Evolutionary conservation across 768 basidiomycete genomes (phyloP), one percentile per base, ranked within the genome.

Genomic region (Boletus rubropictus): DNA sequence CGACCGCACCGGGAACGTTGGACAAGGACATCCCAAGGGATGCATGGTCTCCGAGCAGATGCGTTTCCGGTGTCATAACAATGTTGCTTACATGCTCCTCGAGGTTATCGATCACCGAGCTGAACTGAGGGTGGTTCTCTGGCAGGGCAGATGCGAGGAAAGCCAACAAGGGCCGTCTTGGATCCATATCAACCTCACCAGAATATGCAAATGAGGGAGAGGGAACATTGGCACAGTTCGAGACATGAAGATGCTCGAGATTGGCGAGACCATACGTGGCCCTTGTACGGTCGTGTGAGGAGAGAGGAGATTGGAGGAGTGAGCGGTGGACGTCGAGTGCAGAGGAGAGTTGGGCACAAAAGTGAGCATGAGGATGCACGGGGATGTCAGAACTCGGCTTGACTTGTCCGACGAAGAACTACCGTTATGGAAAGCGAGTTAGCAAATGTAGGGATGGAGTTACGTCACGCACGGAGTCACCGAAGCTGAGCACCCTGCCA

Each of bases 401-500:
- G 32, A 67, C 65, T 8, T 69, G 48, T 5, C 88, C 90, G n/a
- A 75, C 71, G 67, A 80, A 90, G 77, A 94, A 93, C 88, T 90
- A 49, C 6, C 35, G 38, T 32, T 44, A 46, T 34, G 45, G 28
- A 35, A 46, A 12, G 1, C 44, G 52, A 42, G 40, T 55, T 44
- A 54, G 25, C 22, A 25, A n/a, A 22, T 39, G 36, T 34, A 50
- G 48, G 47, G 36, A 44, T 53, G 29, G 29, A 39, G n/a, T n/a
- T n/a, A 3, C 5, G 22, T 21, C 1, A 28, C 84, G 51, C 56
- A 90, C 89, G 53, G 90, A 93, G 62, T 85, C 86, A 37, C 93
- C 93, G 57, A 84, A 90, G 1, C 90, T 93, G 39, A 97, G 60
- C 17, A 98, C 78, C 56, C 77, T 69, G 36, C 90, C 92, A 45